A percentile compares a stretch with the other conserved stretches of the same genome.
Conservation (phyloP, 306 rosid species). For the Glycine soja region DNA sequence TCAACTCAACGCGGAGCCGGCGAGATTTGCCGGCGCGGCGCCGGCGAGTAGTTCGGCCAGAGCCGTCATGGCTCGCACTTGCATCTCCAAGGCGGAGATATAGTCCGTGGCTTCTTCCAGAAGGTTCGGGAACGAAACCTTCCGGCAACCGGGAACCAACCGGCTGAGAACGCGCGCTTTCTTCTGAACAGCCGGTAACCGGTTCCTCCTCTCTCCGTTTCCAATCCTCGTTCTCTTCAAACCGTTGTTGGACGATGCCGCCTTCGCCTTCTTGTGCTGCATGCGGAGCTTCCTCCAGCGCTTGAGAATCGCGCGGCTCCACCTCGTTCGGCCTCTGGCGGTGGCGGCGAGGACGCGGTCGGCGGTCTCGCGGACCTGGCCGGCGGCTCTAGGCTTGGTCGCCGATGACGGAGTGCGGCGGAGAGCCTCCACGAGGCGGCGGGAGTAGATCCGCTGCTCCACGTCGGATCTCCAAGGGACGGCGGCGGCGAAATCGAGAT, state of each 20-base stretch:
- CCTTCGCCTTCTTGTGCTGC: constrained; percentile 56
- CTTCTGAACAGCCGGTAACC: constrained; percentile 63
- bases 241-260: constrained; percentile 18
- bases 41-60: constrained; percentile 73
- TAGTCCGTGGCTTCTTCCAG: constrained; percentile 89
- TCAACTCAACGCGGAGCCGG: constrained; percentile 52
- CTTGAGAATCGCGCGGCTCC: constrained; percentile 88
- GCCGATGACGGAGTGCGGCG: constrained; percentile 45
- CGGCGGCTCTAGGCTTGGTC: constrained; percentile 35
- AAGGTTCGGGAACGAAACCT: constrained; percentile 76
- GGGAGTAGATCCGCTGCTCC: constrained; percentile 77
- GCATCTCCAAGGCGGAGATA: constrained; percentile 92
- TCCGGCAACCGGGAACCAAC: constrained; percentile 92
- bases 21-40: constrained; percentile 45
- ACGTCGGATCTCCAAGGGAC: constrained; percentile 74
- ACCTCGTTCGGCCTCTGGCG: constrained; percentile 78
- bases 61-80: constrained; percentile 80
- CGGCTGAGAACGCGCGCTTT: constrained; percentile 72
- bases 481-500: constrained; percentile 21
- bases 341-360: constrained; percentile 77
- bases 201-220: constrained; percentile 36
- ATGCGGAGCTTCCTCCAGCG: constrained; percentile 42
- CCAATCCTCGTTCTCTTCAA: constrained; percentile 50
- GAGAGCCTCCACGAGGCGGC: constrained; percentile 70
- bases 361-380: constrained; percentile 64